A percentile compares a stretch with the other conserved stretches of the same genome.
Conservation (phyloP, 106 monocot species). For the Amphibolis antarctica region DNA sequence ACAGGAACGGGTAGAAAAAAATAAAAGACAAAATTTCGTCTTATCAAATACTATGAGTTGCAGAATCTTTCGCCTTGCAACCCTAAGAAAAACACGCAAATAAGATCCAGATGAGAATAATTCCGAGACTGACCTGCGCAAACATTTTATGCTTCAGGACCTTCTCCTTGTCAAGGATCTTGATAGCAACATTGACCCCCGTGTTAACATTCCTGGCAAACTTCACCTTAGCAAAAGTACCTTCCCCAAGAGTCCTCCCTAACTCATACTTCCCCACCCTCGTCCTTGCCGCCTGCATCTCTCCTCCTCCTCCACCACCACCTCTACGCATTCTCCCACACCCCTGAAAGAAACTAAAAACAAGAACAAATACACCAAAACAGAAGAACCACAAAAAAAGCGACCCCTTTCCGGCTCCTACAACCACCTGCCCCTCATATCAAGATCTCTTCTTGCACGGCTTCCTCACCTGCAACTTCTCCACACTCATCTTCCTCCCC, state of each 20-base stretch:
- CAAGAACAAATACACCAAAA: too few relatives aligned
- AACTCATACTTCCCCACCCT: constrained; percentile 81
- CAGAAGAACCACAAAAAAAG: background rate
- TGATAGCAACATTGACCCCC: constrained; percentile 74
- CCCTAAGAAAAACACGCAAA: too few relatives aligned
- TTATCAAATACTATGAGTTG: too few relatives aligned
- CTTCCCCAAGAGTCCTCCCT: constrained; percentile 84
- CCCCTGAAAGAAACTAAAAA: background rate
- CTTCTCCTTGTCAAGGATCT: constrained; percentile 11
- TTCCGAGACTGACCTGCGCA: background rate
- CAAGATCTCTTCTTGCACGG: constrained; percentile 72
- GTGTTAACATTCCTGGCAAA: constrained; percentile 62
- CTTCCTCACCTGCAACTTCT: constrained; percentile 68
- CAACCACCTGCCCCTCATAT: background rate
- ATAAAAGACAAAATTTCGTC: too few relatives aligned
- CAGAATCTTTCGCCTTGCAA: too few relatives aligned
- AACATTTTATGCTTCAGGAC: constrained; percentile 3
- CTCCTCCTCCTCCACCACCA: background rate
- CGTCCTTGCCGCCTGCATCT: background rate
- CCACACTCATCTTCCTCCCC: constrained; percentile 4
- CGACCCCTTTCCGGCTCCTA: background rate
- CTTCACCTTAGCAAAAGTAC: constrained; percentile 91
- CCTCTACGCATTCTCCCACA: background rate
- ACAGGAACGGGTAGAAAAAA: too few relatives aligned
- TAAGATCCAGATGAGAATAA: too few relatives aligned